Conservation (phyloP, 371 early-diverging fungal species). For the Cladochytrium tenue region DNA sequence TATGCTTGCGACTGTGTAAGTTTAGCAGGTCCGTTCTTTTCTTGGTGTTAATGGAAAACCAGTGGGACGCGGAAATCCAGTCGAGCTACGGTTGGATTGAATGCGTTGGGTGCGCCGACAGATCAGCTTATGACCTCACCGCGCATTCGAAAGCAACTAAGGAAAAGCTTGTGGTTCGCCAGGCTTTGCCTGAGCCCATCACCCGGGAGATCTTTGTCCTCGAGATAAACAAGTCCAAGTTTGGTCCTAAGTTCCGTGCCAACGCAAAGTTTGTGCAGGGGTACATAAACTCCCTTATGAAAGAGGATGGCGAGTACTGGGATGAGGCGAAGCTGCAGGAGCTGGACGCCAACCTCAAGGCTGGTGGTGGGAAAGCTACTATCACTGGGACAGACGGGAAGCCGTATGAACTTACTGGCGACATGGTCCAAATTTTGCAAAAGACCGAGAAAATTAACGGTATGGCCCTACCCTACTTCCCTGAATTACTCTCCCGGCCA, state of each 20-base stretch:
- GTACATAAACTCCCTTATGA: conserved; percentile 61
- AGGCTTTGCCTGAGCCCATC: conserved; percentile 82
- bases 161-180: conserved; percentile 91
- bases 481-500: neutral
- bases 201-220: conserved; percentile 76
- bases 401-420: conserved; percentile 68
- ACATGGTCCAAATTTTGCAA: conserved; percentile 71
- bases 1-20: conserved; percentile 94
- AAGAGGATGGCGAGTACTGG: conserved; percentile 30
- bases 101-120: conserved; percentile 99
- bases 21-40: conserved; percentile 31
- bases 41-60: neutral
- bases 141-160: conserved; percentile 91
- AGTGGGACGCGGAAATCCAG: conserved; percentile 97
- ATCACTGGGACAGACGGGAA: conserved; percentile 69
- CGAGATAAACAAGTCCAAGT: conserved; percentile 89
- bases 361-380: conserved; percentile 43
- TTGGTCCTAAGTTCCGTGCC: conserved; percentile 92
- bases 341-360: conserved; percentile 27
- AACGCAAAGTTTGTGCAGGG: conserved; percentile 87
- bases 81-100: conserved; percentile 98
- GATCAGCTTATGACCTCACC: conserved; percentile 97
- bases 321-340: conserved; percentile 55
- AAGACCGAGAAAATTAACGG: conserved; percentile 78
- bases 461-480: conserved; percentile 35